Conservation (phyloP, 2,329 filamentous ascomycete species). For the Ampelomyces quisqualis region DNA sequence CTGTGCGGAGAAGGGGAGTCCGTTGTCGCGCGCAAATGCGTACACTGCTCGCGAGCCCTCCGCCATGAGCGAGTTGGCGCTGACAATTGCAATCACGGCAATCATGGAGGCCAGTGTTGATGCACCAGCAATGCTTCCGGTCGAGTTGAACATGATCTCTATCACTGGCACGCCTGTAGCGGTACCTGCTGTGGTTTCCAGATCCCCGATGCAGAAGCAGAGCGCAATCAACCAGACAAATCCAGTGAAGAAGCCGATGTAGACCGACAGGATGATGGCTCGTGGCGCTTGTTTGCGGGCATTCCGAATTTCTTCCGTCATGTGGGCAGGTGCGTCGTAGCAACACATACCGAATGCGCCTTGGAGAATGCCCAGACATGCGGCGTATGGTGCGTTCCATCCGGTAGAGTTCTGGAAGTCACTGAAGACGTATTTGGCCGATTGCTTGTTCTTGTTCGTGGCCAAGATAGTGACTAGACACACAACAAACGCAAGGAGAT, state of each 20-base stretch:
- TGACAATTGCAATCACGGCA: slow-evolving; percentile 51
- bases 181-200: slow-evolving; percentile 49
- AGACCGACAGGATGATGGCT: slow-evolving; percentile 45
- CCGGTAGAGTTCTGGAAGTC: slow-evolving; percentile 59
- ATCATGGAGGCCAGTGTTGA: slow-evolving; percentile 52
- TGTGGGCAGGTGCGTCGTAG: slow-evolving; percentile 52
- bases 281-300: slow-evolving; percentile 53
- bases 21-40: slow-evolving; percentile 54
- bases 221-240: slow-evolving; percentile 45
- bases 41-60: slow-evolving; percentile 52
- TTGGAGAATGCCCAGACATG: slow-evolving; percentile 57
- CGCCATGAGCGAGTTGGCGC: slow-evolving; percentile 50
- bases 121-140: slow-evolving; percentile 48
- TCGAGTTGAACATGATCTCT: slow-evolving; percentile 55
- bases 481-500: slow-evolving; percentile 55
- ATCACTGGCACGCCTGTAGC: slow-evolving; percentile 55
- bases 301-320: slow-evolving; percentile 58
- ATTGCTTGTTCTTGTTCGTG: slow-evolving; percentile 56
- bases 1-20: slow-evolving; percentile 53
- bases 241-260: slow-evolving; percentile 45
- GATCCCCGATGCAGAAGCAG: slow-evolving; percentile 47
- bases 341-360: slow-evolving; percentile 58
- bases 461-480: slow-evolving; percentile 56
- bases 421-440: slow-evolving; percentile 56
- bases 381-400: slow-evolving; percentile 53